Conservation (phyloP, 441 rosid genomes). For the Gossypium schwendimanii region DNA sequence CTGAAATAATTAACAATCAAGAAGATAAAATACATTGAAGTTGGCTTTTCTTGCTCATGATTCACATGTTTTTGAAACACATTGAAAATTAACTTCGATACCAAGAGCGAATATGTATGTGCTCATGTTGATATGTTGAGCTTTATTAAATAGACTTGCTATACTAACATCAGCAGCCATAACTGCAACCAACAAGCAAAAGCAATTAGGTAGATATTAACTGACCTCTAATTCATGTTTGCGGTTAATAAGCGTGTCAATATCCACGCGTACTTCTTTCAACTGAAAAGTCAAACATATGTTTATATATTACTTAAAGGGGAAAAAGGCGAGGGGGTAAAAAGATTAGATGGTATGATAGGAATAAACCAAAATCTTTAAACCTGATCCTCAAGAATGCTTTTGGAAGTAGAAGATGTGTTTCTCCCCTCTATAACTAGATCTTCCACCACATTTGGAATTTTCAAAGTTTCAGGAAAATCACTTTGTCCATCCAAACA, state of each 20-base stretch:
- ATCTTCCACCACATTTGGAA: slow-evolving; percentile 42
- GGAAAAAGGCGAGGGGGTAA: neutral
- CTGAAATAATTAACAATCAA: neutral
- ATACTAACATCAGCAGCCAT: neutral
- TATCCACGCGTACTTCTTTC: slow-evolving; percentile 46
- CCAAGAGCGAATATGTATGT: neutral
- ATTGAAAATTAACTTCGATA: neutral
- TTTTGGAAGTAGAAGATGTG: slow-evolving; percentile 34
- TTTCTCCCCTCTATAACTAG: slow-evolving; percentile 39
- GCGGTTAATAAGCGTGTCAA: slow-evolving; percentile 40
- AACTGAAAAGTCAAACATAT: slow-evolving; percentile 39
- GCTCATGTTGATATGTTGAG: neutral
- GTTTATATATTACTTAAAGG: neutral
- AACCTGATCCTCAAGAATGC: slow-evolving; percentile 58
- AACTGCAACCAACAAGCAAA: neutral
- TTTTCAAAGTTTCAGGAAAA: slow-evolving; percentile 49
- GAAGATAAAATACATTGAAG: neutral
- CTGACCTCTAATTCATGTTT: slow-evolving; percentile 59
- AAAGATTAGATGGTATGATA: neutral
- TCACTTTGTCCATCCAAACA: slow-evolving; percentile 49
- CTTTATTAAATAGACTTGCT: neutral
- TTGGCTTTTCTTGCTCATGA: neutral
- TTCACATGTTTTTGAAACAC: neutral
- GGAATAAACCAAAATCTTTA: slow-evolving; percentile 16
- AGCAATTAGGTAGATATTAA: slow-evolving; percentile 17